These are phyloP conservation scores for Prosopis cineraria DNA, from an alignment of 306 rosid species.

Conservation along the genomic window DNA sequence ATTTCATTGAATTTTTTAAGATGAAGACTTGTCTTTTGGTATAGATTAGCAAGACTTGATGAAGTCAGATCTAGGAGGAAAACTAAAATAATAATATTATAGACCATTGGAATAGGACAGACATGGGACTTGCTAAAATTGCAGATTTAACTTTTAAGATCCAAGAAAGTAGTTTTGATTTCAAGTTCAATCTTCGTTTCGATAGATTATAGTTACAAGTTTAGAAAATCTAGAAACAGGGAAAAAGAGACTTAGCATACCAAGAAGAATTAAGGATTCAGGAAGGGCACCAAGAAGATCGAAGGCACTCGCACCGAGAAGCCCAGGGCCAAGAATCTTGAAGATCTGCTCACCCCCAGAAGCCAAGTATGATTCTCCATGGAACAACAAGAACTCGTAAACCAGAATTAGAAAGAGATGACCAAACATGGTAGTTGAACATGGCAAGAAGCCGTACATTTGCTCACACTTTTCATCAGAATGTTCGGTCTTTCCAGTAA, in stretches of 20 bases:
- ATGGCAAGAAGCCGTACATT: slow-evolving; percentile 60
- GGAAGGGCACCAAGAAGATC: slow-evolving; percentile 56
- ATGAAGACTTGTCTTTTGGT: background rate
- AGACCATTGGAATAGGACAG: background rate
- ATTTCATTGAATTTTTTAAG: background rate
- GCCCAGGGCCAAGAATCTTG: slow-evolving; percentile 63
- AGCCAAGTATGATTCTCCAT: slow-evolving; percentile 51
- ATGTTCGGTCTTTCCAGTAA: background rate
- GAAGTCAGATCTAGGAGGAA: too few relatives aligned
- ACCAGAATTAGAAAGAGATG: slow-evolving; percentile 50
- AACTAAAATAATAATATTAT: background rate
- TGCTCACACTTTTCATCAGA: slow-evolving; percentile 36
- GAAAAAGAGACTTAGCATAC: slow-evolving; percentile 29
- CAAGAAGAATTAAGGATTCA: slow-evolving; percentile 49
- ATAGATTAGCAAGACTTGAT: background rate
- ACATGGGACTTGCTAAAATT: background rate
- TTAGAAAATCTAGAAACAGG: background rate
- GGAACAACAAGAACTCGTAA: slow-evolving; percentile 50
- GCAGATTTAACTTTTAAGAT: background rate
- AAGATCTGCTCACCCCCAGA: slow-evolving; percentile 49
- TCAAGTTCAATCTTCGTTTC: background rate
- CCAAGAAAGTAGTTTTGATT: background rate
- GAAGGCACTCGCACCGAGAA: slow-evolving; percentile 56
- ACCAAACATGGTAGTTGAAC: slow-evolving; percentile 42
- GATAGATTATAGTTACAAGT: background rate